phyloP scores from a whole-genome alignment of 495 filamentous ascomycete species.

The Tuber umbilicatum region DNA sequence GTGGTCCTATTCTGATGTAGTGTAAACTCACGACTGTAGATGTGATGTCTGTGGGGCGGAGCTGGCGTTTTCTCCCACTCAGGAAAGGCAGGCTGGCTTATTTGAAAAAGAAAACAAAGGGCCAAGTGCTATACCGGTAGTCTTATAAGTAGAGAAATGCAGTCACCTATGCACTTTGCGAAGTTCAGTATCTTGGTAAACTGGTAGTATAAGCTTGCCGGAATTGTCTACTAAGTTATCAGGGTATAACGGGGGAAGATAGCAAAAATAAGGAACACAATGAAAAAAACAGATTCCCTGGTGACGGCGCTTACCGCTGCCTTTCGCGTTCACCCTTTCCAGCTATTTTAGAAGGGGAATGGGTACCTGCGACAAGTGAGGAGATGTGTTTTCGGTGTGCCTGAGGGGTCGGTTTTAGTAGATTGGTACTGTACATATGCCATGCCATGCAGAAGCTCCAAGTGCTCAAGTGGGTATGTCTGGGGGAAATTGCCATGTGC shows the following conservation, averaged over 20 bases:
- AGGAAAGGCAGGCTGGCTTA: background rate
- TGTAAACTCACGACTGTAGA: background rate
- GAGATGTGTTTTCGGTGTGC: background rate
- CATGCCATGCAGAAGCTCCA: constrained; percentile 2
- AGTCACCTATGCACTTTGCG: background rate
- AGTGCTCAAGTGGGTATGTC: background rate
- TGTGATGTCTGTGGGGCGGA: background rate
- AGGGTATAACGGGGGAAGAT: background rate
- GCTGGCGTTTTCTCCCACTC: background rate
- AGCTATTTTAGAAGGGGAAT: background rate
- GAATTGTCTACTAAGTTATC: background rate
- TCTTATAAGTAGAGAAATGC: background rate
- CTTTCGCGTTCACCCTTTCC: background rate
- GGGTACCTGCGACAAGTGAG: constrained; percentile 4
- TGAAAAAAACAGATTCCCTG: background rate
- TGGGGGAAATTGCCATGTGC: constrained; percentile 1
- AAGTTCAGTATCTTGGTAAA: background rate
- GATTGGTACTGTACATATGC: background rate
- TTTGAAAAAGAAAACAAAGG: background rate
- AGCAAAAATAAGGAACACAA: background rate
- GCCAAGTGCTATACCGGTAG: background rate
- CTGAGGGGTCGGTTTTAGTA: background rate
- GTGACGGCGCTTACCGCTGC: background rate
- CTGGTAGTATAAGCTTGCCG: background rate
- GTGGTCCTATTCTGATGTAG: background rate